Evolutionary conservation across 805 yeast genomes (phyloP), one percentile per base, ranked within the genome.

Genomic region (Candida silvicultrix): DNA sequence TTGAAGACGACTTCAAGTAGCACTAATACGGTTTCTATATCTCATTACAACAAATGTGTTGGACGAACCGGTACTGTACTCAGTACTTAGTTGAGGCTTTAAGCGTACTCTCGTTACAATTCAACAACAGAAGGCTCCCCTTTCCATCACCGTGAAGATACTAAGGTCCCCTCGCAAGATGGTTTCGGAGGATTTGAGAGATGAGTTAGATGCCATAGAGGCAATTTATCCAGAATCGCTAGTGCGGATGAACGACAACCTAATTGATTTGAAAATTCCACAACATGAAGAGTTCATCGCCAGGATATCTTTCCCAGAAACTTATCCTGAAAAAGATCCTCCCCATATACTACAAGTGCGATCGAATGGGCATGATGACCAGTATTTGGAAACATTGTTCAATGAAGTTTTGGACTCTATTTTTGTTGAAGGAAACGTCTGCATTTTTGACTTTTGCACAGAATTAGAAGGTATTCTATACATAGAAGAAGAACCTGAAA

Each of bases 201-300:
- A 88, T 45, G 99, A 92, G 58, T 64, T 88, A 18, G 81, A 77
- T 36, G 92, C 96, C 12, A 80, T 92, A 11, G 85, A 87, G 46
- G 94, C 97, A 4, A 92, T 94, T 12, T 92, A 80, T 58, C 97
- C 96, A 1, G 85, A 74, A 15, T 71, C 79, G 37, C 60, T 80
- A 32, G 63, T 65, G 4, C 54, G 53, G 12, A 56, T 65, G 22
- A 63, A 65, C 21, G 69, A 67, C 23, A 60, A 57, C 1, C 59
- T 67, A 9, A 65, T 77, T 8, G 75, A 75, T 40, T 68, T 84
- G 14, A 65, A 66, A 22, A 64, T 79, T 1, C 89, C 96, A 0
- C 78, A 80, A 44, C 84, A 83, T 55, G 80, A 78, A 43, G 73
- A 74, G 32, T 70, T 84, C 40, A 62, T 64, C 3, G 66, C 88